Evolutionary conservation across 768 basidiomycete species (phyloP).

Genomic region (Naganishia antarctica): DNA sequence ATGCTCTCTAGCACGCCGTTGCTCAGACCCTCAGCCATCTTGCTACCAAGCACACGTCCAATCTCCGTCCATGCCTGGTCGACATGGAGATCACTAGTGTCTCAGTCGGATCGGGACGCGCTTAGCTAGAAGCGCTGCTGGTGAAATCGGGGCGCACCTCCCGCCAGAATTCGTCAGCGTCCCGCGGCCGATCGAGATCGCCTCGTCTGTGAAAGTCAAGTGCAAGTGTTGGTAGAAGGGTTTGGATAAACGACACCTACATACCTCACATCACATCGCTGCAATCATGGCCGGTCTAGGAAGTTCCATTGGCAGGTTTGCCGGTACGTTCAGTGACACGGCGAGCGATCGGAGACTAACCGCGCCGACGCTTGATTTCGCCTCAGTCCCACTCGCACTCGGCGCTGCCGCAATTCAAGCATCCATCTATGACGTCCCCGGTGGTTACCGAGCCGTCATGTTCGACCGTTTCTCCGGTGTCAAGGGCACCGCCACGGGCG

Average conservation of each 20-base stretch:
- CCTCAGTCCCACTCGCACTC: conserved; percentile 62
- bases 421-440: conserved; percentile 61
- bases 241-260: neutral
- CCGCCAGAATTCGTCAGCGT: no score
- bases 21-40: no score
- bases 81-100: no score
- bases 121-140: no score
- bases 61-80: no score
- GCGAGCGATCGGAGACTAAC: neutral
- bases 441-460: conserved; percentile 92
- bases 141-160: no score
- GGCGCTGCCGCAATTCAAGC: conserved; percentile 54
- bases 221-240: neutral
- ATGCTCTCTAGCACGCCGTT: no score
- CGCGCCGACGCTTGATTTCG: neutral
- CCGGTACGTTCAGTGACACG: neutral
- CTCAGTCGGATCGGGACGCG: no score
- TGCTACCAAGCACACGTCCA: no score
- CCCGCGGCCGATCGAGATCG: no score
- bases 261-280: neutral
- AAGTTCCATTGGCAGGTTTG: conserved; percentile 19
- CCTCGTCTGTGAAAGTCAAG: neutral
- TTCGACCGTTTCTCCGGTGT: conserved; percentile 96
- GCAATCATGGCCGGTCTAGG: conserved; percentile 9
- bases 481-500: conserved; percentile 67